Percentiles rank a stretch among this genome's conserved stretches.
phyloP scores from a whole-genome alignment of 2,329 filamentous ascomycete genomes.

The Ophiocordyceps robertsii region DNA sequence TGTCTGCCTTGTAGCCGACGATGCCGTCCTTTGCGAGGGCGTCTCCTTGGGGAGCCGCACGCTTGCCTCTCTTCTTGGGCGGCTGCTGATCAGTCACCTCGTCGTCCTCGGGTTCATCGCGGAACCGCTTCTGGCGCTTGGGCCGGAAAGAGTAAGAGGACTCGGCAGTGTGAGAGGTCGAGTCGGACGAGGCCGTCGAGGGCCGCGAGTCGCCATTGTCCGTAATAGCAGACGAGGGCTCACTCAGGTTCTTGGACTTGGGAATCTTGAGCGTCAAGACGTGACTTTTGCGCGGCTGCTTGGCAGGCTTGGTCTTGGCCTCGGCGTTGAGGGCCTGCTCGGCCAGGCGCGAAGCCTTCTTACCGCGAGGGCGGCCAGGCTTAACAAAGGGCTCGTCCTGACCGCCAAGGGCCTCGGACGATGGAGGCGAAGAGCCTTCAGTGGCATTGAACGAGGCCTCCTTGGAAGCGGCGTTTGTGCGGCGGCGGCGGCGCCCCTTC shows the following conservation, averaged over 20 bases:
- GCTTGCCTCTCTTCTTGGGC: slow-evolving; percentile 23
- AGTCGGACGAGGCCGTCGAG: slow-evolving; percentile 38
- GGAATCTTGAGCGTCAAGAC: slow-evolving; percentile 26
- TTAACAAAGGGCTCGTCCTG: background rate
- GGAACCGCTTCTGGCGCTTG: slow-evolving; percentile 41
- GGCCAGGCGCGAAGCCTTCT: background rate
- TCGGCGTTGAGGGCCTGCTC: background rate
- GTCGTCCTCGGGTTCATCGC: slow-evolving; percentile 31
- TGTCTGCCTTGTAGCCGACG: background rate
- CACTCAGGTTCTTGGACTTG: slow-evolving; percentile 24
- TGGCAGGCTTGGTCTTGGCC: slow-evolving; percentile 7
- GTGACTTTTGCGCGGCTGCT: slow-evolving; percentile 16
- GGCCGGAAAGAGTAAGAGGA: slow-evolving; percentile 40
- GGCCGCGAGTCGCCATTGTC: slow-evolving; percentile 35
- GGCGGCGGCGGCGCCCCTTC: slow-evolving; percentile 12
- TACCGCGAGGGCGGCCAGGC: background rate
- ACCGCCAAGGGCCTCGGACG: background rate
- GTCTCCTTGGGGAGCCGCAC: slow-evolving; percentile 7
- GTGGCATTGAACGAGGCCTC: background rate
- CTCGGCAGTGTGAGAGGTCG: slow-evolving; percentile 31
- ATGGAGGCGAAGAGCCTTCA: slow-evolving; percentile 1
- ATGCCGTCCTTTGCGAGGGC: background rate
- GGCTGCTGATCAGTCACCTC: slow-evolving; percentile 22
- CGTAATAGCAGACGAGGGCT: slow-evolving; percentile 20
- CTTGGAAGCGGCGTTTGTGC: slow-evolving; percentile 3